These are phyloP conservation scores for Lagerstroemia speciosa DNA, from an alignment of 345 rosid species.

Conservation along the genomic window DNA sequence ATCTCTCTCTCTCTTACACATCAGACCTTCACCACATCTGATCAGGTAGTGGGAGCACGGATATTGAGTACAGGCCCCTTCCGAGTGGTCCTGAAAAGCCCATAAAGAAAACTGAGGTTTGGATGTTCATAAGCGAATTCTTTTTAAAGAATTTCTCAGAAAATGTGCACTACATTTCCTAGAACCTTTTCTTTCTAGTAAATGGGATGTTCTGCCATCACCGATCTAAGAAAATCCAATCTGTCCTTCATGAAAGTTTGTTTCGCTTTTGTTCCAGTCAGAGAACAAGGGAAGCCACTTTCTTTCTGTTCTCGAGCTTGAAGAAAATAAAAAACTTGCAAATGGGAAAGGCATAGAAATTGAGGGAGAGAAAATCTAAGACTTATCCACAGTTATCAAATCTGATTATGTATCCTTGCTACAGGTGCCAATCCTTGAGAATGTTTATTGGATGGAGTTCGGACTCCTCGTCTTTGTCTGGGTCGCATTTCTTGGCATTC, in stretches of 20 bases:
- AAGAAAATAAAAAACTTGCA: not conserved
- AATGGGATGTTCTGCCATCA: not conserved
- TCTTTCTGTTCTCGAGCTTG: not conserved
- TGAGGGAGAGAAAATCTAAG: too few species aligned
- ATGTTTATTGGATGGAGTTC: slow-evolving; percentile 37
- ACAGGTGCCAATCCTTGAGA: slow-evolving; percentile 31
- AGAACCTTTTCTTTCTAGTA: not conserved
- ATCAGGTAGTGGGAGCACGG: slow-evolving; percentile 16
- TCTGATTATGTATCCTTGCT: not conserved
- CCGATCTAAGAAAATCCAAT: not conserved
- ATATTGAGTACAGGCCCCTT: slow-evolving; percentile 22
- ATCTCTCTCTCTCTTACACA: not conserved
- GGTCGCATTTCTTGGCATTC: slow-evolving; percentile 34
- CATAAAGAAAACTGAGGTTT: slow-evolving; percentile 13
- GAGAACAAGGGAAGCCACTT: not conserved
- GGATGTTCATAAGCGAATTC: not conserved
- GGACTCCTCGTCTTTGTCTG: slow-evolving; percentile 39
- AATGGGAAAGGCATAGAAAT: too few species aligned
- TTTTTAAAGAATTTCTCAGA: not conserved
- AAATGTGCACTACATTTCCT: not conserved
- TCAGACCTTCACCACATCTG: not conserved
- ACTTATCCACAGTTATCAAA: not conserved
- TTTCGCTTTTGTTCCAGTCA: not conserved
- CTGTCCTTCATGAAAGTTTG: not conserved
- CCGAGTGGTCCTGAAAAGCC: slow-evolving; percentile 19